phyloP scores from a whole-genome alignment of 768 basidiomycete genomes.

The Mycena pura region DNA sequence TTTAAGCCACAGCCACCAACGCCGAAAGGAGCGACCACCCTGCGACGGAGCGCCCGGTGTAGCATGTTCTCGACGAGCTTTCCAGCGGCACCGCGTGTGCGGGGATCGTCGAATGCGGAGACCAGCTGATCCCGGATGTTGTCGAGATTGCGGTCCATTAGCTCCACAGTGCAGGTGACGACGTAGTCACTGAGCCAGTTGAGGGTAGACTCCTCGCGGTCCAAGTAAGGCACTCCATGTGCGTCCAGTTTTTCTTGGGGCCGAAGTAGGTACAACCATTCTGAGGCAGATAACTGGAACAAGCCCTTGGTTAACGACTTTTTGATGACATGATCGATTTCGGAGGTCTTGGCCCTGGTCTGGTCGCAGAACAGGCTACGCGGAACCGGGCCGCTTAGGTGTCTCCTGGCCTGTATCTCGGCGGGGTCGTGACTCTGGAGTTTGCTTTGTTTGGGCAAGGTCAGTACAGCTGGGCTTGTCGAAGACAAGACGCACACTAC shows the following conservation, averaged over 20 bases:
- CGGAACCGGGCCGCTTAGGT: conserved; percentile 1
- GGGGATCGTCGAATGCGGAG: not conserved
- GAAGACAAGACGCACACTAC: conserved; percentile 12
- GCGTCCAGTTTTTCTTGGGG: conserved; percentile 5
- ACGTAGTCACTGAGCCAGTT: conserved; percentile 6
- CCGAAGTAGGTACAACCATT: not conserved
- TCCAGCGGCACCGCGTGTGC: conserved; percentile 6
- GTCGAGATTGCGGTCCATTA: not conserved
- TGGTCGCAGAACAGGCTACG: not conserved
- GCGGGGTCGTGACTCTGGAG: not conserved
- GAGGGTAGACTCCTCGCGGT: not conserved
- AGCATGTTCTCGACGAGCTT: conserved; percentile 13
- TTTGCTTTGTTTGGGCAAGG: conserved; percentile 5
- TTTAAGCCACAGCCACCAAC: not conserved
- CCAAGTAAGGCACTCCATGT: not conserved
- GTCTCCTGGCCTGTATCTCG: not conserved
- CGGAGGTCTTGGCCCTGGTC: not conserved
- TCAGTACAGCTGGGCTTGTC: not conserved
- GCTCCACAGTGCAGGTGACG: not conserved
- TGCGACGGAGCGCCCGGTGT: not conserved
- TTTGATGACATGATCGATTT: conserved; percentile 1
- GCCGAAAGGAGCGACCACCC: not conserved
- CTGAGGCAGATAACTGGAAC: not conserved
- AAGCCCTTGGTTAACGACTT: not conserved
- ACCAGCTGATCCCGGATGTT: not conserved